Evolutionary conservation across 139 green algal genomes (phyloP).

Genomic region (Asterochloris sp.): DNA sequence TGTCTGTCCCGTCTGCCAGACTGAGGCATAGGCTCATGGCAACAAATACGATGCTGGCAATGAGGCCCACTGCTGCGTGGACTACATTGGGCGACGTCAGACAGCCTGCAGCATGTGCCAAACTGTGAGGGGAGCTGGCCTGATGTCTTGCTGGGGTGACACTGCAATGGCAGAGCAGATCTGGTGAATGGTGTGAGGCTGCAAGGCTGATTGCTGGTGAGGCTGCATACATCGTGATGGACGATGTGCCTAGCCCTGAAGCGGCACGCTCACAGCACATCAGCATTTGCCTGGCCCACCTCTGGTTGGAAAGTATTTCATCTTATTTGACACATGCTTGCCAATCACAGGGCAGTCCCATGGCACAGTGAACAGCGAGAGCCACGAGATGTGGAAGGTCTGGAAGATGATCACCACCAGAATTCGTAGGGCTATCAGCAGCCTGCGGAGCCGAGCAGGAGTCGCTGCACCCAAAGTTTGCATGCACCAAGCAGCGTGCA

Average conservation of each 20-base stretch:
- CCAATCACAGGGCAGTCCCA: constrained; percentile 13
- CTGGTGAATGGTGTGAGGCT: no score
- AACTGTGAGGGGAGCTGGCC: background rate
- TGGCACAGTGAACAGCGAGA: constrained; percentile 13
- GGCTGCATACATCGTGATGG: no score
- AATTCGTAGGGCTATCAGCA: background rate
- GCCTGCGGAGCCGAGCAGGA: background rate
- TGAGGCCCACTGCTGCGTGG: constrained; percentile 6
- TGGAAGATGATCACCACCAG: constrained; percentile 4
- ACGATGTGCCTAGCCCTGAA: no score
- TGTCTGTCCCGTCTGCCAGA: constrained; percentile 7
- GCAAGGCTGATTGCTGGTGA: no score
- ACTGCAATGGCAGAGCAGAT: background rate
- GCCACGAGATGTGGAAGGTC: constrained; percentile 6
- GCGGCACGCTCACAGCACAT: no score
- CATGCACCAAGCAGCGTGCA: no score
- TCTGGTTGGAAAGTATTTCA: constrained; percentile 6
- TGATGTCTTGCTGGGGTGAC: background rate
- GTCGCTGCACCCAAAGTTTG: no score
- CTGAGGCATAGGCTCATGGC: background rate
- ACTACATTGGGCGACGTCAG: constrained; percentile 1
- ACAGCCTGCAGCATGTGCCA: background rate
- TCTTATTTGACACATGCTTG: background rate
- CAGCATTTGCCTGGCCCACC: background rate
- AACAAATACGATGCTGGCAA: background rate